Evolutionary conservation across 306 rosid species (phyloP), one percentile per base, ranked within the genome.

Genomic region (Ziziphus jujuba): DNA sequence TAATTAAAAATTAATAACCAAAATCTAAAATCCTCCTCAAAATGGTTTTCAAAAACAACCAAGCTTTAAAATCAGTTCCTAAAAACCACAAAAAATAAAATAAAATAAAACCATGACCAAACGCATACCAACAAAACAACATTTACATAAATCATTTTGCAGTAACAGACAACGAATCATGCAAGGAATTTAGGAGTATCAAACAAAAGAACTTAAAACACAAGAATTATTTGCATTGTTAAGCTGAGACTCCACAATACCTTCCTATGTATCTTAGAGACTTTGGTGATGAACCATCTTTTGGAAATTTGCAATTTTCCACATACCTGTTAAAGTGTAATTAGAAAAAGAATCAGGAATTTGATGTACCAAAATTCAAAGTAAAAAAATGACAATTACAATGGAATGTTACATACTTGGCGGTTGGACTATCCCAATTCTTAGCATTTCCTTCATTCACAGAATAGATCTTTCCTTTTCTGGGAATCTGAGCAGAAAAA

Each of bases 381-480:
- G 65, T n/a, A 56, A 36, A 63, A 4, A 22, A 12, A 20, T 17
- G 61, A 43, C 47, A 76, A 23, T 21, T 25, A 40, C 52, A 71
- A 74, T 65, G 48, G 63, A 74, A 57, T 63, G 56, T 75, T 56
- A 59, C 85, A 31, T 81, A 93, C 96, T 83, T 67, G 38, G 95
- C 74, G 4, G 97, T 93, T 24, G 99, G 96, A 67, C 82, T 79
- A 61, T 93, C 99, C 99, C 99, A 93, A 69, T 93, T 90, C 78
- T 85, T 90, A 20, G 97, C 99, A 80, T 93, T 93, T 77, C 99
- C 99, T 85, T 93, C 99, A 77, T 93, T 93, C 66, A 90, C 99
- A 2, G 99, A 93, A 80, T 93, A 93, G 57, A 93, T 93, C 69
- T 87, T 93, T 68, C 99, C 99, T 66, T 86, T 86, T 78, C 80